phyloP scores from a whole-genome alignment of 441 rosid species.

The Biscutella laevigata region DNA sequence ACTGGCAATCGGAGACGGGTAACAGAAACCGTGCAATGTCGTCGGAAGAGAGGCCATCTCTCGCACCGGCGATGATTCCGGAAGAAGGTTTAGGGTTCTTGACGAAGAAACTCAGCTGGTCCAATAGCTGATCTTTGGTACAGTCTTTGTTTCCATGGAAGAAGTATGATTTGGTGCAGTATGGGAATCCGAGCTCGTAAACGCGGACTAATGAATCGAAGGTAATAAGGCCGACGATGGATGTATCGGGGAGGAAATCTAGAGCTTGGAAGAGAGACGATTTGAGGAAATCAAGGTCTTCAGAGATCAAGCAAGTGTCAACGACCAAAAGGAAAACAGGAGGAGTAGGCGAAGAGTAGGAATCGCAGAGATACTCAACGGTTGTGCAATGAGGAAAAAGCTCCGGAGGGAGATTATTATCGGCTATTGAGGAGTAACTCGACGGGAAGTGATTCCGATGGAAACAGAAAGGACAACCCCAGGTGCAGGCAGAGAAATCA shows the following conservation, averaged over 20 bases:
- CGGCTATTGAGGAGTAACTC: conserved; percentile 60
- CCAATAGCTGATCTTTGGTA: conserved; percentile 69
- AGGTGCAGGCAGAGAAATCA: conserved; percentile 65
- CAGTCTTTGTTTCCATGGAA: conserved; percentile 74
- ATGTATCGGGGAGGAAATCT: conserved; percentile 56
- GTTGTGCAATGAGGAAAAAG: conserved; percentile 80
- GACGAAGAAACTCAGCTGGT: conserved; percentile 66
- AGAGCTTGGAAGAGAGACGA: conserved; percentile 73
- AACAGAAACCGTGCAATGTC: conserved; percentile 79
- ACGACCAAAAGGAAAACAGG: conserved; percentile 69
- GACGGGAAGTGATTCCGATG: conserved; percentile 74
- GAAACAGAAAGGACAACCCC: conserved; percentile 90
- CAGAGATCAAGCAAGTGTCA: conserved; percentile 75
- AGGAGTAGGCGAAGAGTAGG: conserved; percentile 36
- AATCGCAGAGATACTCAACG: conserved; percentile 50
- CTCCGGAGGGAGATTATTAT: conserved; percentile 75
- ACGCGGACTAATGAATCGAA: conserved; percentile 68
- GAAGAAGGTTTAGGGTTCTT: conserved; percentile 65
- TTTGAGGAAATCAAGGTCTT: conserved; percentile 68
- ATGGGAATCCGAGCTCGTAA: conserved; percentile 72
- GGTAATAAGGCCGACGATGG: conserved; percentile 69
- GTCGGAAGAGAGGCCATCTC: conserved; percentile 76
- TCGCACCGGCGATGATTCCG: conserved; percentile 75
- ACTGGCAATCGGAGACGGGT: conserved; percentile 79
- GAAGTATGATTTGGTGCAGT: conserved; percentile 62